Evolutionary conservation across 768 basidiomycete species (phyloP).

Genomic region (Pleurotus citrinopileatus): DNA sequence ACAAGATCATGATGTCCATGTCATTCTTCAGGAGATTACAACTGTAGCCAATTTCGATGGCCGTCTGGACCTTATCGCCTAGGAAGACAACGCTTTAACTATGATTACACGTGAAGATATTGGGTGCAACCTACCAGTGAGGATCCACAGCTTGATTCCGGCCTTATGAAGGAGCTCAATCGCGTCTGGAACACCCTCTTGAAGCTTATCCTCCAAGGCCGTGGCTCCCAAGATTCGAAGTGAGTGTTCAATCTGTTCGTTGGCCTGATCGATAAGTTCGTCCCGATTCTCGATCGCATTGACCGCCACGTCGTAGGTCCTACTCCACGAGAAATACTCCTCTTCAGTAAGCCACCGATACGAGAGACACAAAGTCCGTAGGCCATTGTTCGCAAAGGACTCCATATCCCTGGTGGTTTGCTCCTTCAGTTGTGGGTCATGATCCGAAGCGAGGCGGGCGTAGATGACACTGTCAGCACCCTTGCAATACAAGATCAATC

Average conservation of each 20-base stretch:
- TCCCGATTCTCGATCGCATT: conserved; percentile 78
- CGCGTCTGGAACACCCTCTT: conserved; percentile 95
- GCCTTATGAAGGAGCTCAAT: conserved; percentile 90
- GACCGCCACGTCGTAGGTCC: conserved; percentile 79
- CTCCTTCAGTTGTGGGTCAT: conserved; percentile 71
- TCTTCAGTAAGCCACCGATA: conserved; percentile 77
- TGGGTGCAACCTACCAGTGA: conserved; percentile 68
- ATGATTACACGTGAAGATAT: not conserved
- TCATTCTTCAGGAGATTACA: conserved; percentile 92
- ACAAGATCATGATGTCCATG: conserved; percentile 98
- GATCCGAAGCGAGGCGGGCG: conserved; percentile 73
- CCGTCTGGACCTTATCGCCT: conserved; percentile 98
- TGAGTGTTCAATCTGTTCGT: conserved; percentile 78
- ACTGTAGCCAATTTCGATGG: conserved; percentile 96
- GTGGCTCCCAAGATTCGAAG: conserved; percentile 90
- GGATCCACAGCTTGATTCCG: conserved; percentile 97
- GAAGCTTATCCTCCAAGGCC: conserved; percentile 94
- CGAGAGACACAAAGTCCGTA: conserved; percentile 90
- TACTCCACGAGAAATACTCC: conserved; percentile 80
- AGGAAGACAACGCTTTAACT: not conserved
- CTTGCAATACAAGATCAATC: conserved; percentile 86
- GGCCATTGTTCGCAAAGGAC: conserved; percentile 86
- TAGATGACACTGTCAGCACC: conserved; percentile 98
- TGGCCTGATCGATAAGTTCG: conserved; percentile 88
- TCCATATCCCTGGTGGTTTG: conserved; percentile 88